These are phyloP conservation scores for Globisporangium canariense DNA, from an alignment of 352 stramenopile genomes.

Conservation along the genomic window DNA sequence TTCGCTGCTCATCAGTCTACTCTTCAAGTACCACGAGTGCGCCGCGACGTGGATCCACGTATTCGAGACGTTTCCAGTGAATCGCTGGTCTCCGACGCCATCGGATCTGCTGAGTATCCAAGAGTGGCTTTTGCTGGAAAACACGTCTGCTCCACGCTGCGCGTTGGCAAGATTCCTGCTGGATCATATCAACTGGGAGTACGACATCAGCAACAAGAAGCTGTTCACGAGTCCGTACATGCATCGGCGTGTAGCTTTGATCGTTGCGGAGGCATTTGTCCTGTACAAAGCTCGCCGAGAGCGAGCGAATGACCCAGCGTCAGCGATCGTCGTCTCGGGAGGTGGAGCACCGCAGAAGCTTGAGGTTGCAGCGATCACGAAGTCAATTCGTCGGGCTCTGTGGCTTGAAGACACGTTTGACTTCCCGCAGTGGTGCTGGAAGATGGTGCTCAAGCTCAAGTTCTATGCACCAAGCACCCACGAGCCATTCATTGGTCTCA, in stretches of 20 bases:
- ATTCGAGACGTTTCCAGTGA: slow-evolving; percentile 86
- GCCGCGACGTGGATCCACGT: slow-evolving; percentile 77
- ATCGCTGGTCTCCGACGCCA: slow-evolving; percentile 66
- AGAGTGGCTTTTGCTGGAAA: slow-evolving; percentile 79
- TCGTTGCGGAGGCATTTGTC: slow-evolving; percentile 74
- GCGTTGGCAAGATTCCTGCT: slow-evolving; percentile 70
- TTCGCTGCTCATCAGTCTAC: slow-evolving; percentile 53
- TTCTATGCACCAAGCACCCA: slow-evolving; percentile 77
- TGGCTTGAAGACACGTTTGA: slow-evolving; percentile 65
- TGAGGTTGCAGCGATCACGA: slow-evolving; percentile 53
- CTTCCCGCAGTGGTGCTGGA: slow-evolving; percentile 85
- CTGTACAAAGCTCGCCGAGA: slow-evolving; percentile 58
- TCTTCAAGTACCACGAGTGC: slow-evolving; percentile 81
- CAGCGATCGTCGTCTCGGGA: slow-evolving; percentile 38
- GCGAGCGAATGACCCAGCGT: slow-evolving; percentile 32
- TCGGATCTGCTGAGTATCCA: slow-evolving; percentile 71
- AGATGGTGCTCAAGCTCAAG: slow-evolving; percentile 74
- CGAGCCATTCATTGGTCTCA: slow-evolving; percentile 60
- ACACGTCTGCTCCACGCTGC: slow-evolving; percentile 55
- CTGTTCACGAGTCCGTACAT: slow-evolving; percentile 68
- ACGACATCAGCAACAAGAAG: slow-evolving; percentile 50
- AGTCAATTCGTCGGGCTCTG: slow-evolving; percentile 71
- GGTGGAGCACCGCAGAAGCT: slow-evolving; percentile 49
- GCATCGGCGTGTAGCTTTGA: slow-evolving; percentile 76
- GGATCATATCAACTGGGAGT: slow-evolving; percentile 86